Evolutionary conservation across 768 basidiomycete genomes (phyloP).

Genomic region (Sarcodon aspratus): DNA sequence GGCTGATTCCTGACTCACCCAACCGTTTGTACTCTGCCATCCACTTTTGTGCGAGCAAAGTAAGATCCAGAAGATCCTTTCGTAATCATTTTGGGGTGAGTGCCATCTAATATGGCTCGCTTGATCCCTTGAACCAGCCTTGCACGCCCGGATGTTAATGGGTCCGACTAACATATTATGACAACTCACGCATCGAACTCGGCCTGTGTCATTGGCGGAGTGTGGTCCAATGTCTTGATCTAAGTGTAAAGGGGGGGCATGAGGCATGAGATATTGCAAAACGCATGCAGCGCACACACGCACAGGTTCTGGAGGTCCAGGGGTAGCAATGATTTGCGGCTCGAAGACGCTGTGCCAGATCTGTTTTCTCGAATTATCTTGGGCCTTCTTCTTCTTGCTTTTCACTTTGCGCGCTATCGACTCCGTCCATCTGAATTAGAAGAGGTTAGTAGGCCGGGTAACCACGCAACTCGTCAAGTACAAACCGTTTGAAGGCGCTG

Average conservation of each 20-base stretch:
- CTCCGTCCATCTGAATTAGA: constrained; percentile 59
- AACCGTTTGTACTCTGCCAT: constrained; percentile 67
- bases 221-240: constrained; percentile 77
- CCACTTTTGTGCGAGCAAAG: constrained; percentile 78
- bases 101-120: constrained; percentile 59
- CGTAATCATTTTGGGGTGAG: constrained; percentile 84
- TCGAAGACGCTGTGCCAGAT: constrained; percentile 80
- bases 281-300: constrained; percentile 7
- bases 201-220: constrained; percentile 59
- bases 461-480: background rate
- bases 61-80: constrained; percentile 89
- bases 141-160: constrained; percentile 9
- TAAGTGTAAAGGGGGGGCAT: constrained; percentile 14
- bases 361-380: constrained; percentile 46
- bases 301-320: constrained; percentile 25
- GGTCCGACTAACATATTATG: background rate
- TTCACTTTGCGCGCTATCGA: constrained; percentile 80
- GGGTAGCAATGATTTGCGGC: constrained; percentile 33
- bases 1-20: constrained; percentile 38
- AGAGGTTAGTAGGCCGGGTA: background rate
- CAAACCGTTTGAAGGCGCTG: constrained; percentile 71
- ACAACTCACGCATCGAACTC: constrained; percentile 59
- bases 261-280: constrained; percentile 1
- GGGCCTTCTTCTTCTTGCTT: constrained; percentile 61
- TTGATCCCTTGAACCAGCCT: constrained; percentile 57